Evolutionary conservation across 495 filamentous ascomycete species (phyloP).

Genomic region (Darksidea phi): DNA sequence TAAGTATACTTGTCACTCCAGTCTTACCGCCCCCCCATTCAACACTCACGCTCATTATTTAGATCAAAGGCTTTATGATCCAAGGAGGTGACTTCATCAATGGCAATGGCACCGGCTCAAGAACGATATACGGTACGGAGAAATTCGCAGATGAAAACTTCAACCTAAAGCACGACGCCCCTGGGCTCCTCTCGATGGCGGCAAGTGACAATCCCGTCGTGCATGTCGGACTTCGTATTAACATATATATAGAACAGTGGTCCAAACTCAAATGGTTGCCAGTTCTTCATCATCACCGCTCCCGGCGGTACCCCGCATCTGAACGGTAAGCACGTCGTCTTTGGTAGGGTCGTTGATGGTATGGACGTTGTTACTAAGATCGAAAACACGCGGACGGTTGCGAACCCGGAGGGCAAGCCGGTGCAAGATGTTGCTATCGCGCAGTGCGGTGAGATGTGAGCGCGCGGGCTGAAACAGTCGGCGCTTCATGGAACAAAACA

Average conservation of each 20-base stretch:
- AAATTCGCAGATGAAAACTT: slow-evolving; percentile 90
- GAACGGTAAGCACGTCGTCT: slow-evolving; percentile 94
- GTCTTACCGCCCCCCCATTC: not conserved
- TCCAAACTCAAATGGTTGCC: slow-evolving; percentile 89
- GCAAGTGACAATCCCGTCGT: slow-evolving; percentile 52
- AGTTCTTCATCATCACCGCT: slow-evolving; percentile 95
- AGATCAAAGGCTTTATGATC: slow-evolving; percentile 97
- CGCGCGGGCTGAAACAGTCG: not conserved
- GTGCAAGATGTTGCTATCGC: slow-evolving; percentile 80
- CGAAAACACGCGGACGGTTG: slow-evolving; percentile 73
- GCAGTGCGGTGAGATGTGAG: slow-evolving; percentile 67
- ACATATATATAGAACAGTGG: slow-evolving; percentile 70
- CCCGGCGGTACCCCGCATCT: slow-evolving; percentile 71
- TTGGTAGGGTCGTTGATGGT: slow-evolving; percentile 85
- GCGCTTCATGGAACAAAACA: not conserved
- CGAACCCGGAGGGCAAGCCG: slow-evolving; percentile 71
- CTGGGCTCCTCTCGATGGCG: slow-evolving; percentile 89
- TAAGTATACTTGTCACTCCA: slow-evolving; percentile 48
- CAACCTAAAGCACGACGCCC: slow-evolving; percentile 67
- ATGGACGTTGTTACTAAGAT: slow-evolving; percentile 88
- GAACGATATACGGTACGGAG: slow-evolving; percentile 30
- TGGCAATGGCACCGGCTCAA: slow-evolving; percentile 85
- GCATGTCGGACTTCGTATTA: not conserved
- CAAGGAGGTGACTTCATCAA: slow-evolving; percentile 97
- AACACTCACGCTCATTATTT: slow-evolving; percentile 1